phyloP scores from a whole-genome alignment of 495 filamentous ascomycete genomes.

The Penicillium argentinense region DNA sequence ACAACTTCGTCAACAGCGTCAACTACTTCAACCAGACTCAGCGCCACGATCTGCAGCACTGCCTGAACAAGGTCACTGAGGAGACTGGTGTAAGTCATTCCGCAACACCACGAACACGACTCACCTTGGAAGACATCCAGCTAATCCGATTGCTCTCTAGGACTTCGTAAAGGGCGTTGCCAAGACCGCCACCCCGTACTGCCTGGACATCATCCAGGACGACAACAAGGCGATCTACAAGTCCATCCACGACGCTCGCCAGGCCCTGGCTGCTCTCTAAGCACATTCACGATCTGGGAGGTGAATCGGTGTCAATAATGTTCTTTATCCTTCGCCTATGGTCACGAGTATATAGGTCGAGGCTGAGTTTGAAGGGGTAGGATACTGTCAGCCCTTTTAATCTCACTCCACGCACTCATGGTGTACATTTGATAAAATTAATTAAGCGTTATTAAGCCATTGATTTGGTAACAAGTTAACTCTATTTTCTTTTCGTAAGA shows the following conservation, averaged over 20 bases:
- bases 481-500: too few species aligned
- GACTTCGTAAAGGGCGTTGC: constrained; percentile 6
- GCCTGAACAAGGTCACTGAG: constrained; percentile 7
- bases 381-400: neutral
- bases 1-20: constrained; percentile 4
- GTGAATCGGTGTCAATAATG: constrained; percentile 2
- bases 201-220: constrained; percentile 3
- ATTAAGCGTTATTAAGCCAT: constrained; percentile 2
- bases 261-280: neutral
- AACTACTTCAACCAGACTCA: constrained; percentile 10
- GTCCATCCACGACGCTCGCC: constrained; percentile 4
- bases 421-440: constrained; percentile 1
- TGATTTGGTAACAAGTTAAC: too few species aligned
- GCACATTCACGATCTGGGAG: neutral
- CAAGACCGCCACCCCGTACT: constrained; percentile 5
- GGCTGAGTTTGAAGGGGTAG: neutral
- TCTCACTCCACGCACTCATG: neutral
- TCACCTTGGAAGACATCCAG: neutral
- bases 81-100: constrained; percentile 7
- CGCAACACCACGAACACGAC: neutral
- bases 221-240: constrained; percentile 8
- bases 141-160: neutral
- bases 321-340: neutral
- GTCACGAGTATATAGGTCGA: constrained; percentile 1
- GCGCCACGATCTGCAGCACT: constrained; percentile 5